Base-by-base conservation (phyloP, 176 grass and related monocot species). In the Carex pumila region DNA sequence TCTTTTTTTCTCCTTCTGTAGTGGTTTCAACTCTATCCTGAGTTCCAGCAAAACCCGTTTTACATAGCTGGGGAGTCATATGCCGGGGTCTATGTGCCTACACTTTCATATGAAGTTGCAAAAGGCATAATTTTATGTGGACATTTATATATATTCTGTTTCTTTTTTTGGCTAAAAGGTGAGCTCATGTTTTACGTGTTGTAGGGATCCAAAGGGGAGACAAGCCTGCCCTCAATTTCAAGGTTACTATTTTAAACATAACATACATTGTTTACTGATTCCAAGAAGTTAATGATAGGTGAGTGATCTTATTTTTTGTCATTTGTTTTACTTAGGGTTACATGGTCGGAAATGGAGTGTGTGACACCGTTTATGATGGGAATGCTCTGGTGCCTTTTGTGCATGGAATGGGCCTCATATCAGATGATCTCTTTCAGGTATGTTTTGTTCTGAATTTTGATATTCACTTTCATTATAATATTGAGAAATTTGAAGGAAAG, bases 331-430 rank as follows among this genome's bases (percentile, higher is more conserved):
- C 62, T 37, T 73, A 98, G 95, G 95, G 95, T 37, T 98, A 98
- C 72, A 98, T 98, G 89, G 92, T 98, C 3, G 95, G 95, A n/a
- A 98, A 98, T 83, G 95, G 95, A 73, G 91, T 98, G 6, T 84
- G 90, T 31, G 95, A 98, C 86, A 81, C 66, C 9, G 85, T 67
- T 66, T 98, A 91, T 88, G 92, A 98, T 90, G 95, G 95, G 19
- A 88, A 98, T 88, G 92, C 95, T 86, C 91, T 98, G 84, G 95
- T 98, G n/a, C 95, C 95, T 74, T 98, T 98, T 88, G 91, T 91
- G 12, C 91, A 93, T 69, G 95, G 95, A 88, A 98, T 98, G 95
- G 86, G 74, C 61, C 89, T 98, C 67, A 95, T 98, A 89, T 95
- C 95, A 83, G 88, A 90, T 7, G 71, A 89, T 68, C 84, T 93